phyloP scores from a whole-genome alignment of 768 basidiomycete genomes.

The Russula emetica region DNA sequence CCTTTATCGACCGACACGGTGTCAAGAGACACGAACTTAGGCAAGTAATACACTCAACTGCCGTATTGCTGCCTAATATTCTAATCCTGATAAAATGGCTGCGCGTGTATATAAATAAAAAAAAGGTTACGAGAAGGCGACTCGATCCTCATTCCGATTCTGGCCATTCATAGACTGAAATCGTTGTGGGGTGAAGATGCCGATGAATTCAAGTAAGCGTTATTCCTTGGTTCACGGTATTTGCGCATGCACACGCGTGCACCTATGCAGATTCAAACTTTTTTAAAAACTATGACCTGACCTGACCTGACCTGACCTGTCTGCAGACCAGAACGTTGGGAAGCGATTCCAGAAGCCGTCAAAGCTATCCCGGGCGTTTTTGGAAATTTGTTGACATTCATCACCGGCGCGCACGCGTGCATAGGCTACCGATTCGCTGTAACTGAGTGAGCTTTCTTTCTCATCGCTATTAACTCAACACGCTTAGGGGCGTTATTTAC shows the following conservation, averaged over 20 bases:
- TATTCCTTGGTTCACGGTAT: slow-evolving; percentile 1
- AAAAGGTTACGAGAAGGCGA: slow-evolving; percentile 22
- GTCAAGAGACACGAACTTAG: slow-evolving; percentile 21
- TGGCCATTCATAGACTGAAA: slow-evolving; percentile 18
- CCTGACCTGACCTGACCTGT: too few relatives aligned
- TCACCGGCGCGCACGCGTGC: slow-evolving; percentile 24
- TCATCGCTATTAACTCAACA: too few relatives aligned
- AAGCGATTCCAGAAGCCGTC: slow-evolving; percentile 15
- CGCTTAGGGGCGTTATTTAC: not conserved
- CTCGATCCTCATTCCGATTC: slow-evolving; percentile 19
- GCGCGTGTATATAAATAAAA: too few relatives aligned
- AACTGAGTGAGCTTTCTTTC: slow-evolving; percentile 20
- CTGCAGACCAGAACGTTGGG: slow-evolving; percentile 29
- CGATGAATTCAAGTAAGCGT: slow-evolving; percentile 30
- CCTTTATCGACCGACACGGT: slow-evolving; percentile 27
- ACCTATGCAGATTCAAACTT: too few relatives aligned
- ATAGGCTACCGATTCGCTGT: slow-evolving; percentile 28
- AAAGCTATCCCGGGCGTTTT: slow-evolving; percentile 21
- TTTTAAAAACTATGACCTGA: too few relatives aligned
- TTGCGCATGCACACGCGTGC: not conserved
- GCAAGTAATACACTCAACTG: slow-evolving; percentile 11
- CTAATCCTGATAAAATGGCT: not conserved
- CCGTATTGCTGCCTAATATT: not conserved
- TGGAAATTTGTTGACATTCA: slow-evolving; percentile 25
- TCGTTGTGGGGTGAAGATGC: slow-evolving; percentile 28